These are phyloP conservation scores for Cylindrodendrum hubeiense DNA, from an alignment of 2,329 filamentous ascomycete genomes.

Conservation along the genomic window DNA sequence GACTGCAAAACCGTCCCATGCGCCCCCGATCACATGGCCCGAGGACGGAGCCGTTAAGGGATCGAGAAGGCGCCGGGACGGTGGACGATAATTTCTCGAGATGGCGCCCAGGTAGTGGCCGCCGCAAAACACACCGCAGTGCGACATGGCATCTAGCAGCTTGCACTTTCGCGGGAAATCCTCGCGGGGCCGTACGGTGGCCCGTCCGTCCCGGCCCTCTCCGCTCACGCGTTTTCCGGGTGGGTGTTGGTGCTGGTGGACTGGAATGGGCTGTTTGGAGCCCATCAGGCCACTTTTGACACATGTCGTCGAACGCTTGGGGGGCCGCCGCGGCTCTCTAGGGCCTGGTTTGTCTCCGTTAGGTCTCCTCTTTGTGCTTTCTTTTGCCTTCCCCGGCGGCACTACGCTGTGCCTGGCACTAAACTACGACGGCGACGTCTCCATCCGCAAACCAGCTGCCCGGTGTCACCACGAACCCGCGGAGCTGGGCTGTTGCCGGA, in stretches of 20 bases:
- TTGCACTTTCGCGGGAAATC: neutral
- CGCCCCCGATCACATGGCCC: slow-evolving; percentile 24
- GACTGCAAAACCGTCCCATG: slow-evolving; percentile 19
- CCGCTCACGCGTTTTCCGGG: slow-evolving; percentile 44
- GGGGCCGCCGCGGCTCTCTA: neutral
- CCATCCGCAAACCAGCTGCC: slow-evolving; percentile 10
- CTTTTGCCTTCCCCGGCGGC: neutral
- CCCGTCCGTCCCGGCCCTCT: slow-evolving; percentile 41
- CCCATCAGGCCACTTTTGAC: slow-evolving; percentile 43
- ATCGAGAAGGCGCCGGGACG: slow-evolving; percentile 24
- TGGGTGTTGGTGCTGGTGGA: slow-evolving; percentile 22
- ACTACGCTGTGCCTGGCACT: neutral
- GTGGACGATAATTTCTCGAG: slow-evolving; percentile 44
- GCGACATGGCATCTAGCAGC: slow-evolving; percentile 27
- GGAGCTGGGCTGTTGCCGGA: neutral
- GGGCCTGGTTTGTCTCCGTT: neutral
- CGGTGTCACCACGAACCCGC: slow-evolving; percentile 16
- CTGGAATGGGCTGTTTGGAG: slow-evolving; percentile 41
- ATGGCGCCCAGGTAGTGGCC: slow-evolving; percentile 20
- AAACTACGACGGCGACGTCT: neutral
- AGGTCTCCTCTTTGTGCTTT: neutral
- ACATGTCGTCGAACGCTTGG: slow-evolving; percentile 24
- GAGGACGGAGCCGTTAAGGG: slow-evolving; percentile 19
- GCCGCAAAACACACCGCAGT: neutral
- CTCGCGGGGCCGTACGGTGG: slow-evolving; percentile 11